A percentile compares a stretch with the other conserved stretches of the same genome.
phyloP scores from a whole-genome alignment of 495 filamentous ascomycete species.

The Sordaria brevicollis region DNA sequence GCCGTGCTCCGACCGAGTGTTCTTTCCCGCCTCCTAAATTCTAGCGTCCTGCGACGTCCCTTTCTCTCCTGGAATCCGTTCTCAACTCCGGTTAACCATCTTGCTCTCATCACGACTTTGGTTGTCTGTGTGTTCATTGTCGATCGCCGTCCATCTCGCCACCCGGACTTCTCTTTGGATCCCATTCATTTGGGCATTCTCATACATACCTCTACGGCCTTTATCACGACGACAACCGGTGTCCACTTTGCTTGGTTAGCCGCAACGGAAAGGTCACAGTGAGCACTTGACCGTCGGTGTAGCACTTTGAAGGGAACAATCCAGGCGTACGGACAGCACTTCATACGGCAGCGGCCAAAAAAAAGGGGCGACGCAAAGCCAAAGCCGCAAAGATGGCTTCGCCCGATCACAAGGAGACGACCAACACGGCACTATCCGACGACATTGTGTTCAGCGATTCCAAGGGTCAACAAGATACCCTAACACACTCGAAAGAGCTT shows the following conservation, averaged over 20 bases:
- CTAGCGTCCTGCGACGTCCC: not conserved
- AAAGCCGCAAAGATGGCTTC: not conserved
- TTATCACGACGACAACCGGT: not conserved
- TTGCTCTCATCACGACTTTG: not conserved
- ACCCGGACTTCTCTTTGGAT: not conserved
- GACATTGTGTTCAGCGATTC: not conserved
- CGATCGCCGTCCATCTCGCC: not conserved
- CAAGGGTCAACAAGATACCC: not conserved
- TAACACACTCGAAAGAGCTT: conserved; percentile 1
- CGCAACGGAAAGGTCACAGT: not conserved
- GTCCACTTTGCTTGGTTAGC: not conserved
- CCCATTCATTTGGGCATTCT: not conserved
- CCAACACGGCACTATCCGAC: not conserved
- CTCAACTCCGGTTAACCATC: not conserved
- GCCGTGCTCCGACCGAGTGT: not conserved
- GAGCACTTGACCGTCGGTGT: not conserved
- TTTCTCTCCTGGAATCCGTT: not conserved
- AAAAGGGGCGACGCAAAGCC: not conserved
- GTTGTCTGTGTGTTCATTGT: not conserved
- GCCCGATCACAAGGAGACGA: not conserved
- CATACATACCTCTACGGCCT: not conserved
- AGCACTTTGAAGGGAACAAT: not conserved
- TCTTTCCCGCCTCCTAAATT: not conserved
- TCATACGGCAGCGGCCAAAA: not conserved
- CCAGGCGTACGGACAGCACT: not conserved